phyloP scores from a whole-genome alignment of 352 stramenopile genomes.

The Ophiocytium majus region DNA sequence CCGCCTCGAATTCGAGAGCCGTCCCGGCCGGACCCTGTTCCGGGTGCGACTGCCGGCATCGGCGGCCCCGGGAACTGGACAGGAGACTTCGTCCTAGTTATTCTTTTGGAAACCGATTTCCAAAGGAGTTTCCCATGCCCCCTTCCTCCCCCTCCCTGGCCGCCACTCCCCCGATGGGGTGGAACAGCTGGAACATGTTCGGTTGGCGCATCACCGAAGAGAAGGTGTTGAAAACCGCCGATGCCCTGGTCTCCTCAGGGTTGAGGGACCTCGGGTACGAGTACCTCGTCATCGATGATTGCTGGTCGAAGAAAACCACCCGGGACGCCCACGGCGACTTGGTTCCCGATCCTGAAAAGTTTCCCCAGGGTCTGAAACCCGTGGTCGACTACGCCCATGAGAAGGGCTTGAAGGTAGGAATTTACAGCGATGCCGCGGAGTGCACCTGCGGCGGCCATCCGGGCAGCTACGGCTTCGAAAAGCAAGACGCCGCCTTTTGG shows the following conservation, averaged over 20 bases:
- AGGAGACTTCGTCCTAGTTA: too few species aligned
- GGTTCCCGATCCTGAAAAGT: not conserved
- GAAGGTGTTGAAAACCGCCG: not conserved
- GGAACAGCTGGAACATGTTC: not conserved
- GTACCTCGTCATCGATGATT: slow-evolving; percentile 1
- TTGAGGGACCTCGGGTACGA: not conserved
- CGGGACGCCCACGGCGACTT: not conserved
- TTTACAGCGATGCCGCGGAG: not conserved
- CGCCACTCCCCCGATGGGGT: not conserved
- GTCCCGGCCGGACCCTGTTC: too few species aligned
- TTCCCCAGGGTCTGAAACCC: not conserved
- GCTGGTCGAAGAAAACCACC: not conserved
- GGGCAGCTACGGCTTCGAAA: not conserved
- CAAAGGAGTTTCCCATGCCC: too few species aligned
- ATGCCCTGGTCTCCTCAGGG: not conserved
- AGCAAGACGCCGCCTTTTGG: not conserved
- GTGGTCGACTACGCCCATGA: not conserved
- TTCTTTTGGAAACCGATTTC: too few species aligned
- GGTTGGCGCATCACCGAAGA: not conserved
- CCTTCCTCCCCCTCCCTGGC: too few species aligned
- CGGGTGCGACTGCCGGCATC: too few species aligned
- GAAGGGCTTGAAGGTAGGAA: not conserved
- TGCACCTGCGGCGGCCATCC: slow-evolving; percentile 1
- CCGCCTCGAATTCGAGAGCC: too few species aligned
- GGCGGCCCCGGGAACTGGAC: too few species aligned